A percentile compares a stretch with the other conserved stretches of the same genome.
These are phyloP conservation scores for Serendipita sp. DNA, from an alignment of 1,284 basidiomycete species.

Conservation along the genomic window DNA sequence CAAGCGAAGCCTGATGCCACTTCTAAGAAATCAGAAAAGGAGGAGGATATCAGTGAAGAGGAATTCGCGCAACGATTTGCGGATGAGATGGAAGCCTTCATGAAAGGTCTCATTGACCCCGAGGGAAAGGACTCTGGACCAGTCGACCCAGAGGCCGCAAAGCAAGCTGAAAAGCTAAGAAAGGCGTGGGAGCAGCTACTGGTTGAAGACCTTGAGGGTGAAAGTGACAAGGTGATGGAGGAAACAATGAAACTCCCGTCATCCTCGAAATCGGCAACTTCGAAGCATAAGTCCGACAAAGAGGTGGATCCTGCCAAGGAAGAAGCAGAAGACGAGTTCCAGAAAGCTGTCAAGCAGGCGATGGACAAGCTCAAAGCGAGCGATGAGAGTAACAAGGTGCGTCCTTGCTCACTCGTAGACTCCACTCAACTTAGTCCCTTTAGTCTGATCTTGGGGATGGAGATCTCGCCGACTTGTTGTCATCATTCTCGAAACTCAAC, in stretches of 20 bases:
- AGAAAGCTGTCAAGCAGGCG: slow-evolving; percentile 62
- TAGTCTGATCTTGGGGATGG: slow-evolving; percentile 21
- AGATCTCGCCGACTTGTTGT: slow-evolving; percentile 31
- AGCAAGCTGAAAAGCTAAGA: slow-evolving; percentile 29
- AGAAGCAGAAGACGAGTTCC: slow-evolving; percentile 38
- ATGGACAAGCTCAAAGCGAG: slow-evolving; percentile 70
- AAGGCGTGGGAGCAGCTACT: slow-evolving; percentile 68
- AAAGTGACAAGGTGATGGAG: slow-evolving; percentile 24
- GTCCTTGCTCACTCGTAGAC: slow-evolving; percentile 4
- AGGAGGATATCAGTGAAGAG: slow-evolving; percentile 27
- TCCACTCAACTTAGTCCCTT: slow-evolving; percentile 8
- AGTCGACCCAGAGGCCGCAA: slow-evolving; percentile 12
- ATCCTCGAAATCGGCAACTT: slow-evolving; percentile 10
- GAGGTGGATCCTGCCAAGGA: slow-evolving; percentile 3
- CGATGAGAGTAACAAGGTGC: slow-evolving; percentile 40
- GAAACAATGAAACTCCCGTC: slow-evolving; percentile 12
- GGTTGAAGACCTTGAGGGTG: slow-evolving; percentile 48
- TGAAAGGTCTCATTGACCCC: slow-evolving; percentile 42
- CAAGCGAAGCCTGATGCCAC: slow-evolving; percentile 9
- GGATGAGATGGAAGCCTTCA: slow-evolving; percentile 72
- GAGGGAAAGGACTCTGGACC: slow-evolving; percentile 24
- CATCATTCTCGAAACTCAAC: slow-evolving; percentile 32
- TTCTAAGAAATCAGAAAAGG: slow-evolving; percentile 15
- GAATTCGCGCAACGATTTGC: slow-evolving; percentile 63
- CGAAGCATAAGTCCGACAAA: slow-evolving; percentile 15